Conservation (phyloP, 345 rosid genomes). For the Rhizophora mangle region DNA sequence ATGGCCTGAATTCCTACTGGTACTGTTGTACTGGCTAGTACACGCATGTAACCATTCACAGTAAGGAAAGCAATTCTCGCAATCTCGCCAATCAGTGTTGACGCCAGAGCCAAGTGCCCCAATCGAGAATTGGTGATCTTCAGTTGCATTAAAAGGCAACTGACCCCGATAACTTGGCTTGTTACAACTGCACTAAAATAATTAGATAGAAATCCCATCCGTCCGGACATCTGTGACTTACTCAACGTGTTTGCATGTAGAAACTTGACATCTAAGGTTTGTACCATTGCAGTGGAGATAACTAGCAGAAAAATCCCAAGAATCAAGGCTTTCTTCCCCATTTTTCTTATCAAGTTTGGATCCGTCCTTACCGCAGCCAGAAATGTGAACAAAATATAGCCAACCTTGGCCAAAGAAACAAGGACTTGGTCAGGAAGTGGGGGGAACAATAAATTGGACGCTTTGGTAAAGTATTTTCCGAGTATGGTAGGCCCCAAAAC, state of each 20-base stretch:
- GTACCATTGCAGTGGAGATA: neutral
- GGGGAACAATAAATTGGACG: constrained; percentile 19
- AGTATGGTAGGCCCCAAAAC: constrained; percentile 28
- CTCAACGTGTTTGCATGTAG: neutral
- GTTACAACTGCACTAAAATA: neutral
- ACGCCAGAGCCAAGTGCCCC: constrained; percentile 34
- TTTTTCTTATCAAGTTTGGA: constrained; percentile 7
- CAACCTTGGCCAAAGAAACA: constrained; percentile 18
- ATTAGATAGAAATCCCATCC: too few species aligned
- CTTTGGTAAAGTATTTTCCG: constrained; percentile 7
- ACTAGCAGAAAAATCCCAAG: constrained; percentile 1
- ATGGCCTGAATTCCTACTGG: constrained; percentile 1
- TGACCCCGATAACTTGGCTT: constrained; percentile 25
- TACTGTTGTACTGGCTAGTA: neutral
- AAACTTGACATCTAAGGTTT: neutral
- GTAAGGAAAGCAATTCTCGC: neutral
- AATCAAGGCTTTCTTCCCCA: constrained; percentile 19
- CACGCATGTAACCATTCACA: neutral
- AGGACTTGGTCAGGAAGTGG: constrained; percentile 1
- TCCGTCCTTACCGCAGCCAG: constrained; percentile 33
- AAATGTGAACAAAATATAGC: constrained; percentile 28
- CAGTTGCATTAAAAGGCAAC: constrained; percentile 26
- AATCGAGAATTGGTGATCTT: constrained; percentile 34
- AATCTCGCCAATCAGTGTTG: constrained; percentile 23
- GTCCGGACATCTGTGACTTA: too few species aligned